A percentile compares a stretch with the other conserved stretches of the same genome.
Conservation (phyloP, 129 eudicot species). For the Saussurea involucrata region DNA sequence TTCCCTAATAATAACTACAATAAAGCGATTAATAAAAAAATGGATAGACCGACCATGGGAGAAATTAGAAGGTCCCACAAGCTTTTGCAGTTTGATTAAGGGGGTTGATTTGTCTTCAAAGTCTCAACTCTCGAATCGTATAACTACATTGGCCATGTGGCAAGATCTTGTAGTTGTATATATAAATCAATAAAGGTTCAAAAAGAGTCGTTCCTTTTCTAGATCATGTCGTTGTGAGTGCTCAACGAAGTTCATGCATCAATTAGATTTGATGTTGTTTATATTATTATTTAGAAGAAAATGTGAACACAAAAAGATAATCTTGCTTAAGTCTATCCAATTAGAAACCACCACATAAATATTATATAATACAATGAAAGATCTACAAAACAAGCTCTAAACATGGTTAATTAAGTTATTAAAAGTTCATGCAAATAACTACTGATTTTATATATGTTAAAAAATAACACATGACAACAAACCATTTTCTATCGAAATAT, state of each 20-base stretch:
- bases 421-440: neutral
- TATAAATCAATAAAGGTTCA: constrained; percentile 15
- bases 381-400: constrained; percentile 5
- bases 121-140: neutral
- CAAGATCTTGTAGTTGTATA: constrained; percentile 20
- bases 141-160: constrained; percentile 25
- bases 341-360: neutral
- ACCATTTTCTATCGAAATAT: neutral
- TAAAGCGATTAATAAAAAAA: neutral
- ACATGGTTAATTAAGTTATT: neutral
- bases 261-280: neutral
- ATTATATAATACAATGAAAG: neutral
- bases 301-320: constrained; percentile 9
- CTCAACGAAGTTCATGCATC: constrained; percentile 29
- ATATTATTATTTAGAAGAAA: neutral
- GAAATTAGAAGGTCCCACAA: constrained; percentile 18
- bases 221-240: constrained; percentile 31
- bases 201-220: constrained; percentile 26
- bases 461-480: neutral
- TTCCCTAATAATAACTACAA: neutral
- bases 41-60: constrained; percentile 9
- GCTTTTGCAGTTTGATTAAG: neutral
- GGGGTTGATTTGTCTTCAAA: neutral
- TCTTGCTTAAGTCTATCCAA: constrained; percentile 18
- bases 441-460: neutral